Evolutionary conservation across 2,329 filamentous ascomycete genomes (phyloP).

Genomic region (Xylaria sp.): DNA sequence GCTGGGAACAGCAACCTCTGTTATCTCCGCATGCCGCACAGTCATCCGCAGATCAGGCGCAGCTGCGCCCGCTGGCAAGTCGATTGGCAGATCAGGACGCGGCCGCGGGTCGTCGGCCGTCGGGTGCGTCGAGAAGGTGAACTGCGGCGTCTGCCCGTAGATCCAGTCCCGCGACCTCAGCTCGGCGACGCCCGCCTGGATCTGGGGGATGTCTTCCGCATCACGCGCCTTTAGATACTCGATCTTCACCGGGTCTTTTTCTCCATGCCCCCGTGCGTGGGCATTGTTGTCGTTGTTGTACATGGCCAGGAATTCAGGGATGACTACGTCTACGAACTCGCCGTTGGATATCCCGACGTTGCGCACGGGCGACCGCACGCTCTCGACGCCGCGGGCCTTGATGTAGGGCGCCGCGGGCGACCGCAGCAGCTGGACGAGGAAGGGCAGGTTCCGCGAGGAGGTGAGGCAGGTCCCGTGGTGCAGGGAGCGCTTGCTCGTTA

Average conservation of each 20-base stretch:
- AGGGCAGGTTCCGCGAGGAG: conserved; percentile 76
- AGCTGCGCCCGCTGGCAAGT: conserved; percentile 52
- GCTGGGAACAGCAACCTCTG: conserved; percentile 31
- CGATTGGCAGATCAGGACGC: conserved; percentile 56
- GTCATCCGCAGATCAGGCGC: conserved; percentile 46
- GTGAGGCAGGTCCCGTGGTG: conserved; percentile 95
- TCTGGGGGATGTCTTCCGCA: conserved; percentile 60
- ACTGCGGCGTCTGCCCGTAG: conserved; percentile 86
- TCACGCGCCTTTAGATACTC: conserved; percentile 61
- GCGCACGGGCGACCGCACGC: conserved; percentile 83
- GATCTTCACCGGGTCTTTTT: conserved; percentile 40
- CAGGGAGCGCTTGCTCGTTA: conserved; percentile 81
- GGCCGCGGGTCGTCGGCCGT: conserved; percentile 68
- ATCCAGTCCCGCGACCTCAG: conserved; percentile 78
- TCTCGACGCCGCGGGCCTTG: conserved; percentile 86
- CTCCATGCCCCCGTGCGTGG: no score
- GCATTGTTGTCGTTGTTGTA: conserved; percentile 59
- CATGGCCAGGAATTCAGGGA: conserved; percentile 73
- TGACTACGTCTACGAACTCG: conserved; percentile 66
- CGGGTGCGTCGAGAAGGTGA: conserved; percentile 74
- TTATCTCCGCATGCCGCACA: conserved; percentile 55
- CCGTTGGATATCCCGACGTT: conserved; percentile 73
- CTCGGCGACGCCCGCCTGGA: conserved; percentile 71
- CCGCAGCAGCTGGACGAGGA: conserved; percentile 76
- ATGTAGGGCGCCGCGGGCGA: conserved; percentile 84